Base-by-base conservation (phyloP, 495 filamentous ascomycete genomes). In the Parachaetomium inaequale region DNA sequence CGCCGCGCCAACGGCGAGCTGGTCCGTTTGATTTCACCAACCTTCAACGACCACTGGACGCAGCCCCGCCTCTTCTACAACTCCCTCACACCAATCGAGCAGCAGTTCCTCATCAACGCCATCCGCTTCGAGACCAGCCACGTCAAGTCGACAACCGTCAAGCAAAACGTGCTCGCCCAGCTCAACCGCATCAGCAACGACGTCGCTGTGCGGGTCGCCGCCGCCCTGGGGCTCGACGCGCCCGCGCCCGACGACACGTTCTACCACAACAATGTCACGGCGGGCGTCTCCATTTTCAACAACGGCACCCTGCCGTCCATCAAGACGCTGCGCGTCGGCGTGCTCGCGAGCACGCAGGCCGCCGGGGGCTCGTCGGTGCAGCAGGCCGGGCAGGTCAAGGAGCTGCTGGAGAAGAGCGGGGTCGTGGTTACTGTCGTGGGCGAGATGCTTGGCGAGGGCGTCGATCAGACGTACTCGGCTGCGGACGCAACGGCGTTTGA, bases 41-140 rank as follows among this genome's bases (percentile, higher is more conserved):
- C 85, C 14, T 92, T 93, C 72, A 71, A 82, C 40, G 89, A 92
- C 73, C 84, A 85, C 74, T 93, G 88, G 87, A 84, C 84, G 4
- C 89, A 93, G 68, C 83, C 88, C 0, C 83, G 89, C 3, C 79
- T 92, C 8, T 88, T 92, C 75, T 91, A 81, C 81, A 90, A 91
- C 82, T 91, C 88, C 0, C 82, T 93, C 47, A 70, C 81, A 7
- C 78, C 82, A 8, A 81, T 83, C 0, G 89, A 92, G 67, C 83
- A 91, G 70, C 89, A 93, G 69, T 87, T 91, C 72, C 70, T 91
- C 59, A 80, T 93, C 73, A 88, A 93, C 74, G 89, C 87, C 1
- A 84, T 91, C 60, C 87, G 89, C 29, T 93, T 92, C 73, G 89
- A 93, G 71, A 75, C 79, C 7, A 80, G 83, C 8, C 82, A 88